phyloP scores from a whole-genome alignment of 371 early-diverging fungal genomes.

The Pancytospora epiphaga region DNA sequence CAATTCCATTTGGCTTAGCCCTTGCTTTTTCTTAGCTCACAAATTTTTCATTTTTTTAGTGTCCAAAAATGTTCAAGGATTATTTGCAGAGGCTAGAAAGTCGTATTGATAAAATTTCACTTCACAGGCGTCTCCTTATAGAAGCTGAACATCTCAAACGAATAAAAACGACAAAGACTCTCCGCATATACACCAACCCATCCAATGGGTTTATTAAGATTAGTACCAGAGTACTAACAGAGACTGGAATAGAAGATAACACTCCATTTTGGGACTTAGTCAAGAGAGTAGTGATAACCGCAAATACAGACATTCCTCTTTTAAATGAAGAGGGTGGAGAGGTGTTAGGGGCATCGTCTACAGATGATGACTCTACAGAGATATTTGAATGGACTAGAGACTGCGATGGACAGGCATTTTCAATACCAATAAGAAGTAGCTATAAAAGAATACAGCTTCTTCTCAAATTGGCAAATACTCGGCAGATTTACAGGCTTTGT shows the following conservation, averaged over 20 bases:
- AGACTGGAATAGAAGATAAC: conserved; percentile 29
- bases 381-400: conserved; percentile 45
- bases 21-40: no score
- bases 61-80: no score
- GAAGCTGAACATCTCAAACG: conserved; percentile 60
- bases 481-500: conserved; percentile 35
- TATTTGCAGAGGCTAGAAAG: no score
- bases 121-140: conserved; percentile 50
- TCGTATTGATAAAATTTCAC: conserved; percentile 43
- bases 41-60: no score
- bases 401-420: conserved; percentile 29
- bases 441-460: conserved; percentile 1
- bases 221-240: conserved; percentile 51
- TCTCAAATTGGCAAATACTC: conserved; percentile 37
- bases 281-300: conserved; percentile 14
- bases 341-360: background rate
- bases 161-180: conserved; percentile 53
- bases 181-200: conserved; percentile 47
- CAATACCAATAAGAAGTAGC: conserved; percentile 1
- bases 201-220: conserved; percentile 40
- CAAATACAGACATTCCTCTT: background rate
- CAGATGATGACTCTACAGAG: background rate
- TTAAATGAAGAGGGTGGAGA: background rate
- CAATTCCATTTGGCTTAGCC: no score
- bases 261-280: conserved; percentile 36